These are phyloP conservation scores for Phytophthora pluvialis DNA, from an alignment of 352 stramenopile species.

Conservation along the genomic window DNA sequence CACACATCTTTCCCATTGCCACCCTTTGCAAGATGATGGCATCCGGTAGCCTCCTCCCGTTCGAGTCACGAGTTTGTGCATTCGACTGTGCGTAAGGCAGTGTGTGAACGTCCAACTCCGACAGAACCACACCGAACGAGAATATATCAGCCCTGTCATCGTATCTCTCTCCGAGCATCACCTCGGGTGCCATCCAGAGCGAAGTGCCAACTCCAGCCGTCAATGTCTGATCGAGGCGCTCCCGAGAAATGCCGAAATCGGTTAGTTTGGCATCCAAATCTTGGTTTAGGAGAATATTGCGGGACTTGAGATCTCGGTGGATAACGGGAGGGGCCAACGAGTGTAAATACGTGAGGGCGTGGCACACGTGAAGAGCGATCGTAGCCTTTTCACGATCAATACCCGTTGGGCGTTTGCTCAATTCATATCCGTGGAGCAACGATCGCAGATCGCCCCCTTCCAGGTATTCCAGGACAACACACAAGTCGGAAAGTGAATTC, in stretches of 20 bases:
- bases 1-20: slow-evolving; percentile 16
- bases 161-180: slow-evolving; percentile 26
- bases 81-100: slow-evolving; percentile 14
- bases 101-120: slow-evolving; percentile 23
- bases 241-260: slow-evolving; percentile 63
- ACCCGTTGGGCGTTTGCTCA: slow-evolving; percentile 9
- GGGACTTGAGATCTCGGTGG: slow-evolving; percentile 29
- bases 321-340: slow-evolving; percentile 20
- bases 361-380: slow-evolving; percentile 44
- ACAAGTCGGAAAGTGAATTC: slow-evolving; percentile 46
- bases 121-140: slow-evolving; percentile 27
- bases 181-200: slow-evolving; percentile 31
- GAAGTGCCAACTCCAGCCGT: slow-evolving; percentile 29
- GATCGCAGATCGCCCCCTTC: slow-evolving; percentile 48
- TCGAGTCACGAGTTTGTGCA: slow-evolving; percentile 21
- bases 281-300: slow-evolving; percentile 47
- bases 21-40: slow-evolving; percentile 28
- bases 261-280: slow-evolving; percentile 56
- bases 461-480: slow-evolving; percentile 56
- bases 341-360: slow-evolving; percentile 30
- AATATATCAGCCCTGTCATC: slow-evolving; percentile 32
- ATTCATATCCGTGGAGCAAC: slow-evolving; percentile 33
- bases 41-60: slow-evolving; percentile 21
- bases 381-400: slow-evolving; percentile 41
- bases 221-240: slow-evolving; percentile 30